phyloP scores from a whole-genome alignment of 352 stramenopile genomes.

The Phytophthora quininea region DNA sequence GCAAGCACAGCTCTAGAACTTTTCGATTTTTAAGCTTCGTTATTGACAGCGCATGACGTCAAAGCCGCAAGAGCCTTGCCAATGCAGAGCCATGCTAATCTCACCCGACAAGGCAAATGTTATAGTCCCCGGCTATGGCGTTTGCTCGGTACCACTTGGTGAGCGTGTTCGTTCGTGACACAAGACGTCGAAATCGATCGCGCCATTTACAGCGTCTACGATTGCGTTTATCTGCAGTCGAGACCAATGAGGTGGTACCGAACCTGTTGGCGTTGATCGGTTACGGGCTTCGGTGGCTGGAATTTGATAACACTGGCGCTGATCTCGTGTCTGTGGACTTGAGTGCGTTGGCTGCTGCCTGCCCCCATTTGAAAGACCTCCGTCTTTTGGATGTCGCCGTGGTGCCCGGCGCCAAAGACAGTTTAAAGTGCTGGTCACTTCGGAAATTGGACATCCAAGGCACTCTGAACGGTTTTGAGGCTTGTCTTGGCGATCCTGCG shows the following conservation, averaged over 20 bases:
- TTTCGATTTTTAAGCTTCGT: neutral
- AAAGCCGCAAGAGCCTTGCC: neutral
- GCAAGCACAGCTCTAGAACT: neutral
- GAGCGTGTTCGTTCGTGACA: neutral
- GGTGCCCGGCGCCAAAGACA: neutral
- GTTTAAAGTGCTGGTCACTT: neutral
- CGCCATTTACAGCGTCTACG: neutral
- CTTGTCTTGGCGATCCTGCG: neutral
- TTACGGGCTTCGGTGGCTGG: neutral
- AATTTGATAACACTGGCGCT: neutral
- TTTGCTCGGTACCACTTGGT: neutral
- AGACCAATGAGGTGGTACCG: neutral
- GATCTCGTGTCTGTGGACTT: neutral
- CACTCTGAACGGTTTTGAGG: neutral
- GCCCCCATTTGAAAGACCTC: neutral
- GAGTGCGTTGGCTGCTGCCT: neutral
- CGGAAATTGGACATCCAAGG: neutral
- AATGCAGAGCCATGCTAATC: neutral
- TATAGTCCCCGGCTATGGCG: neutral
- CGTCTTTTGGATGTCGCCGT: neutral
- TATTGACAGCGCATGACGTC: neutral
- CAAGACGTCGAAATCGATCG: neutral
- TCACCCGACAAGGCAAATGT: neutral
- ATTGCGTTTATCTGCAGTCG: neutral
- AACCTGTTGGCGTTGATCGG: neutral